Base-by-base conservation (phyloP, 495 filamentous ascomycete species). In the Penicillium verhagenii region DNA sequence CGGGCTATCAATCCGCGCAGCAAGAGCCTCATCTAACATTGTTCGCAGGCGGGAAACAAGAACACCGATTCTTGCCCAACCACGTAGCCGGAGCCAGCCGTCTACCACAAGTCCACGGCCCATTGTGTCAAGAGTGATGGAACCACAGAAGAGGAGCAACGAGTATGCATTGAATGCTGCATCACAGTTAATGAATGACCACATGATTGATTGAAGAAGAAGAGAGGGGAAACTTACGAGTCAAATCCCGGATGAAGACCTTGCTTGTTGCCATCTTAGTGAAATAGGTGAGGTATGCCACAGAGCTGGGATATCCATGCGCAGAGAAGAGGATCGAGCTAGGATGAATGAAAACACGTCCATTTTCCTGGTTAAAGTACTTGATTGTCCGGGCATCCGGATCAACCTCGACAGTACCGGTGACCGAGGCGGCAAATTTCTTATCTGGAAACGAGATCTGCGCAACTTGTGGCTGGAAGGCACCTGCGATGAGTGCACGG, bases 41-140 rank as follows among this genome's bases (percentile, higher is more conserved):
- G 82, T 85, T 52, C 95, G 78, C 46, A 98, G 69, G 47, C 92
- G 78, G 13, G 86, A 89, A 11, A 97, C 88, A 50, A 98, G 70
- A 6, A 96, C 93, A 10, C 94, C 94, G 49, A 98, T 92, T 19
- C 95, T 78, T 2, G 95, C 95, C 94, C 95, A 97, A 2, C 94
- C 94, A 6, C 92, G 81, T 20, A 97, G 73, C 26, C 89, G 79
- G 31, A 97, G 70, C 95, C 95, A 97, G 37, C 90, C 92, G 72
- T 97, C 95, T 5, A 98, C 90, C 13, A 97, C 73, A 2, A 98
- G 74, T 4, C 95, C 94, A 7, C 93, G 80, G 2, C 93, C 94
- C 39, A 88, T 79, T 0, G 91, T 96, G 69, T 98, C 94, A 2
- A 98, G 81, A 42, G 80, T 78, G 40, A 97, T 91, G 10, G 83